These are phyloP conservation scores for Chalaropsis thielavioides DNA, from an alignment of 2,329 filamentous ascomycete genomes.

Conservation along the genomic window DNA sequence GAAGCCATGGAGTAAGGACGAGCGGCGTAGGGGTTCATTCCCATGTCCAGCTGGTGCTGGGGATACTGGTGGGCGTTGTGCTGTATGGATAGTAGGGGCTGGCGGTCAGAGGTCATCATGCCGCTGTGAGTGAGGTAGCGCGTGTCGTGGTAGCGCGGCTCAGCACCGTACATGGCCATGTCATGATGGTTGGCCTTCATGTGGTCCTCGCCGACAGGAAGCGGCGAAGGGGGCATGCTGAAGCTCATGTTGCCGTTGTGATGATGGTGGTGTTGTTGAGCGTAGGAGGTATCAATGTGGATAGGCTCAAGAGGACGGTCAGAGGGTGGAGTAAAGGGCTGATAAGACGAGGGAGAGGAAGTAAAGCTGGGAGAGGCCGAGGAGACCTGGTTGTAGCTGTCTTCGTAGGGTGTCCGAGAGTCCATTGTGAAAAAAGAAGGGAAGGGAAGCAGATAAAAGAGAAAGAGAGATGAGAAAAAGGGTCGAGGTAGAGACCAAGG, in stretches of 20 bases:
- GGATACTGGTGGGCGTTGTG: constrained; percentile 13
- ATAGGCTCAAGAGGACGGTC: constrained; percentile 23
- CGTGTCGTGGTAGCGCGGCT: constrained; percentile 6
- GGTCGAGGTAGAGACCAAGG: constrained; percentile 4
- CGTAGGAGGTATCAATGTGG: constrained; percentile 11
- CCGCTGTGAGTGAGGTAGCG: constrained; percentile 1
- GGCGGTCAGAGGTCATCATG: constrained; percentile 6
- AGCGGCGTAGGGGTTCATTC: constrained; percentile 9
- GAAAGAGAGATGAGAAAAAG: not conserved
- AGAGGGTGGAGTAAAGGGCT: constrained; percentile 32
- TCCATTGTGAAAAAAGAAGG: constrained; percentile 27
- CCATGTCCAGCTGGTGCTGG: constrained; percentile 8
- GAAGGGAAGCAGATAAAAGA: constrained; percentile 14
- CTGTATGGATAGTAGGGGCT: constrained; percentile 7
- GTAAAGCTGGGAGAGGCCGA: constrained; percentile 28
- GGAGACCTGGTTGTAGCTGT: constrained; percentile 25
- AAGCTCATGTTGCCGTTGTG: constrained; percentile 11
- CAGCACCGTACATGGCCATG: constrained; percentile 10
- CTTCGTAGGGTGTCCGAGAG: constrained; percentile 29
- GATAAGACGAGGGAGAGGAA: constrained; percentile 29
- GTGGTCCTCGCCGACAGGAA: not conserved
- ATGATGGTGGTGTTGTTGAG: not conserved
- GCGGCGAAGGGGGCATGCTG: constrained; percentile 12
- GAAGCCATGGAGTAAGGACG: constrained; percentile 8
- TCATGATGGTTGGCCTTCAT: constrained; percentile 8